Conservation (phyloP, 1,284 basidiomycete genomes). For the Ustilago lituana region DNA sequence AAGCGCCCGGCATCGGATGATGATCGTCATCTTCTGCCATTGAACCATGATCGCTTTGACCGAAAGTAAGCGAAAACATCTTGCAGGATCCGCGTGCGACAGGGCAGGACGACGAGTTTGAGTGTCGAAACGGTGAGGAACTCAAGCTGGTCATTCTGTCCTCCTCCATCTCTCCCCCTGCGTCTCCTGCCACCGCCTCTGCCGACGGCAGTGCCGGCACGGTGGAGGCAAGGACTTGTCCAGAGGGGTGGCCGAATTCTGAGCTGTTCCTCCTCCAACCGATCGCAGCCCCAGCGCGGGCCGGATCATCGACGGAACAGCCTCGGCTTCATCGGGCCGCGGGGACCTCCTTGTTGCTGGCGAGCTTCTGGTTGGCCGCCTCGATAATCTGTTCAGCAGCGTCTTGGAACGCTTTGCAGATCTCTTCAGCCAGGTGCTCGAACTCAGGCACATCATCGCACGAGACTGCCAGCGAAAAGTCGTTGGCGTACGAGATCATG, state of each 20-base stretch:
- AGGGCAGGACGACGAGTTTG: conserved; percentile 18
- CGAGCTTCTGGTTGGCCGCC: conserved; percentile 52
- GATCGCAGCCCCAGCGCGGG: conserved; percentile 4
- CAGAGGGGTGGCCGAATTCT: neutral
- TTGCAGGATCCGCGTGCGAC: conserved; percentile 4
- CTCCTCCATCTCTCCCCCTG: conserved; percentile 29
- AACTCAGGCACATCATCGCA: conserved; percentile 66
- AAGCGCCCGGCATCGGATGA: neutral
- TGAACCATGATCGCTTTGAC: neutral
- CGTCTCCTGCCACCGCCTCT: neutral
- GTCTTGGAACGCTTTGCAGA: conserved; percentile 64
- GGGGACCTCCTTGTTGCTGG: conserved; percentile 13
- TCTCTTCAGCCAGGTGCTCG: conserved; percentile 50
- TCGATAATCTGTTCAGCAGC: conserved; percentile 53
- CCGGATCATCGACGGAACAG: conserved; percentile 39
- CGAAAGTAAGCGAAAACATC: conserved; percentile 2
- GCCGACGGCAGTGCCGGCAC: conserved; percentile 8
- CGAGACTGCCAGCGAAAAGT: conserved; percentile 64
- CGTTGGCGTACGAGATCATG: conserved; percentile 65
- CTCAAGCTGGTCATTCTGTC: conserved; percentile 22
- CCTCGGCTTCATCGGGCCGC: conserved; percentile 35
- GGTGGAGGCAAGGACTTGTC: conserved; percentile 13
- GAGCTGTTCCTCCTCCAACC: conserved; percentile 42
- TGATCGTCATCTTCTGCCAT: neutral
- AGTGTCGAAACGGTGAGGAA: conserved; percentile 46